phyloP scores from a whole-genome alignment of 1,139 yeast genomes.

The Candida frijolesensis region DNA sequence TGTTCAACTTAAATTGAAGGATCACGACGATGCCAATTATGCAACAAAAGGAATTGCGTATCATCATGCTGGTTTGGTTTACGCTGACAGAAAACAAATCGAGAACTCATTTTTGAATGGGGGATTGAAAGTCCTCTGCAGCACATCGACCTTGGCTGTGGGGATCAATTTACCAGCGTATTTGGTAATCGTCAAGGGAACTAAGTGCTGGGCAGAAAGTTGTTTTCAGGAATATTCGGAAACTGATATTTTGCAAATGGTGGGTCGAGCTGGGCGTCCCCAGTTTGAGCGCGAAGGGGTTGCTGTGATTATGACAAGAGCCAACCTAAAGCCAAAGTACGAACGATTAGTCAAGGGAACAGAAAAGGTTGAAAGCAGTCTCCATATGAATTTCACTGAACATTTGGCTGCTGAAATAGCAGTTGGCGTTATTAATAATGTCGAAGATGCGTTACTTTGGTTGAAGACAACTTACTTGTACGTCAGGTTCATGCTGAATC shows the following conservation, averaged over 20 bases:
- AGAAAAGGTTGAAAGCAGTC: slow-evolving; percentile 51
- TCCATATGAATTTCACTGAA: slow-evolving; percentile 47
- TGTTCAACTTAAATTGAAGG: slow-evolving; percentile 18
- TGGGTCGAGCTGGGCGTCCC: slow-evolving; percentile 63
- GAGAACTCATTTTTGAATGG: slow-evolving; percentile 50
- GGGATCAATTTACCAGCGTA: slow-evolving; percentile 67
- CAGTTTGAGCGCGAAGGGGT: slow-evolving; percentile 54
- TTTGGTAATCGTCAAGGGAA: slow-evolving; percentile 59
- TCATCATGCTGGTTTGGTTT: slow-evolving; percentile 61
- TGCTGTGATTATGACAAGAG: slow-evolving; percentile 55
- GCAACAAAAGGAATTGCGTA: slow-evolving; percentile 45
- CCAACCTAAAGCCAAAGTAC: slow-evolving; percentile 34
- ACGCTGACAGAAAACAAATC: slow-evolving; percentile 44
- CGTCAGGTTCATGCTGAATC: slow-evolving; percentile 42
- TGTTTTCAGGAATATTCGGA: slow-evolving; percentile 55
- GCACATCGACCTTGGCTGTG: slow-evolving; percentile 62
- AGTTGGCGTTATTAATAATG: slow-evolving; percentile 39
- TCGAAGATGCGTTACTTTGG: slow-evolving; percentile 50
- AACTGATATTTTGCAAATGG: slow-evolving; percentile 60
- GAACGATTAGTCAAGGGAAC: slow-evolving; percentile 45
- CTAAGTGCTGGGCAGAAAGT: slow-evolving; percentile 52
- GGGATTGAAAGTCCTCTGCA: slow-evolving; percentile 45
- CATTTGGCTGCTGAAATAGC: slow-evolving; percentile 53
- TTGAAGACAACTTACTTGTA: slow-evolving; percentile 53
- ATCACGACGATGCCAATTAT: slow-evolving; percentile 29